Percentiles rank a stretch among this genome's conserved stretches.
These are phyloP conservation scores for Hygrophorus russula DNA, from an alignment of 768 basidiomycete genomes.

Conservation along the genomic window DNA sequence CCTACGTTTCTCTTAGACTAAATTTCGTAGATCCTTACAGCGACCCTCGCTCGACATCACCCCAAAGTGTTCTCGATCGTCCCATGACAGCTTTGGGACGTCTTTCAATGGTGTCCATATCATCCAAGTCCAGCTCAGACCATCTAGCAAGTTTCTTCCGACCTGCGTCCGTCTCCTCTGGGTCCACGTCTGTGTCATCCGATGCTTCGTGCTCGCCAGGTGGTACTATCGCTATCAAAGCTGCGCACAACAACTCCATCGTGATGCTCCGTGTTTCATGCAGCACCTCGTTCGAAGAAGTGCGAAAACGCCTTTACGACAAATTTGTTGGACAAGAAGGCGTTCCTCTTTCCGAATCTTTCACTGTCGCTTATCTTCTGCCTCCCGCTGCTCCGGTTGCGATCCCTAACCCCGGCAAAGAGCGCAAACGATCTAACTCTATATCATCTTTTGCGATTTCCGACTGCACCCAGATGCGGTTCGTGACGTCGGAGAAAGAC, in stretches of 20 bases:
- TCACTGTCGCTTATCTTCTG: slow-evolving; percentile 44
- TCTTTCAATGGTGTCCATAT: background rate
- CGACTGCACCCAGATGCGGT: slow-evolving; percentile 24
- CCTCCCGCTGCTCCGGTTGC: slow-evolving; percentile 14
- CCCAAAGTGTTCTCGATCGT: slow-evolving; percentile 1
- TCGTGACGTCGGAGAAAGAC: slow-evolving; percentile 43
- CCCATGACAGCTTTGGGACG: background rate
- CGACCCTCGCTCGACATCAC: background rate
- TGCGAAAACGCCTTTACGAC: slow-evolving; percentile 48
- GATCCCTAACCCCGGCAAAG: slow-evolving; percentile 13
- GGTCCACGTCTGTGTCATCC: background rate
- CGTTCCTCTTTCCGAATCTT: slow-evolving; percentile 38
- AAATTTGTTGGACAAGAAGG: slow-evolving; percentile 59
- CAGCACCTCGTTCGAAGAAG: slow-evolving; percentile 33
- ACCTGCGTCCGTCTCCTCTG: background rate
- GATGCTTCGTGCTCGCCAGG: background rate
- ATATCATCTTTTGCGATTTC: slow-evolving; percentile 18
- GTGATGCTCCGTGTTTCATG: slow-evolving; percentile 48
- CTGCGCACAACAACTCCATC: slow-evolving; percentile 46
- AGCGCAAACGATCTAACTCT: slow-evolving; percentile 23
- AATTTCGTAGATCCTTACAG: slow-evolving; percentile 21
- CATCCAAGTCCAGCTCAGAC: background rate
- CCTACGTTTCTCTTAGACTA: slow-evolving; percentile 2
- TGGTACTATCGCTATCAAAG: slow-evolving; percentile 45
- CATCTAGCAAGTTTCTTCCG: slow-evolving; percentile 20